Conservation (phyloP, 306 rosid species). For the Malus sylvestris region DNA sequence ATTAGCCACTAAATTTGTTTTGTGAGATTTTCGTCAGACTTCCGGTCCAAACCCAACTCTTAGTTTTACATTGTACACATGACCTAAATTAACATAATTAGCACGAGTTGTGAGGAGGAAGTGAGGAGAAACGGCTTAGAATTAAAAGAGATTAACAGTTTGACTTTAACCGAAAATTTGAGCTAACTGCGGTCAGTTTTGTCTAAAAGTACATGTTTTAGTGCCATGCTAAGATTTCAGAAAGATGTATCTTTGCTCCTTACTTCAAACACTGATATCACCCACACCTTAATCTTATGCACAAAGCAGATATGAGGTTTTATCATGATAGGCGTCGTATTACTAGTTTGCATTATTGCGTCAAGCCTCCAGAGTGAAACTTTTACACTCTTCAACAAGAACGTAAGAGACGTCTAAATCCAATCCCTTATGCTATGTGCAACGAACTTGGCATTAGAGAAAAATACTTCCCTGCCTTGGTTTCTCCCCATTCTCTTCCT, state of each 20-base stretch:
- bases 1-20: neutral
- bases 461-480: neutral
- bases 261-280: too few species aligned
- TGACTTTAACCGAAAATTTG: too few species aligned
- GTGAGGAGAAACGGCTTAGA: too few species aligned
- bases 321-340: neutral
- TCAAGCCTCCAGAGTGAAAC: neutral
- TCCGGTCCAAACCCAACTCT: neutral
- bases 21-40: neutral
- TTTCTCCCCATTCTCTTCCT: neutral
- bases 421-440: neutral
- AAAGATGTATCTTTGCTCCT: too few species aligned
- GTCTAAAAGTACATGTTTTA: neutral
- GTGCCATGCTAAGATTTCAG: neutral
- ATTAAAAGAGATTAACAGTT: too few species aligned
- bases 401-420: neutral
- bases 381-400: neutral
- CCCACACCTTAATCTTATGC: neutral
- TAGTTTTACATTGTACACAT: neutral
- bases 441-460: neutral
- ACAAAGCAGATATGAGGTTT: neutral
- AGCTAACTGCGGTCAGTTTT: rapidly evolving
- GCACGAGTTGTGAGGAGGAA: too few species aligned
- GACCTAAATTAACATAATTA: too few species aligned
- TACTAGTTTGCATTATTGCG: too few species aligned